These are phyloP conservation scores for Saccharomycopsis fibuligera DNA, from an alignment of 805 yeast genomes.

Conservation along the genomic window DNA sequence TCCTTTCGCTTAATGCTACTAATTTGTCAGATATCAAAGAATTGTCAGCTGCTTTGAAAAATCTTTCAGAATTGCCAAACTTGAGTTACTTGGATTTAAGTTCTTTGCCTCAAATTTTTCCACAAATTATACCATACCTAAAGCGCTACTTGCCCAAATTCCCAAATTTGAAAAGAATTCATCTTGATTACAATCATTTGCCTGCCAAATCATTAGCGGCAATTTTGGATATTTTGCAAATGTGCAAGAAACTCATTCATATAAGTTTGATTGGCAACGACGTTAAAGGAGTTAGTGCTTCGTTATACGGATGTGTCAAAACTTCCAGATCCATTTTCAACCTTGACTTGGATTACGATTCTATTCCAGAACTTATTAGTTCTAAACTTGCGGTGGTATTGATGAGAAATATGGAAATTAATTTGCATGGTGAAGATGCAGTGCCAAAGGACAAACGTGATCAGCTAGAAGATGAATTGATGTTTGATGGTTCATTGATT, in stretches of 20 bases:
- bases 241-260: slow-evolving; percentile 59
- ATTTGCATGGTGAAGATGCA: slow-evolving; percentile 35
- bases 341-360: slow-evolving; percentile 59
- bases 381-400: slow-evolving; percentile 73
- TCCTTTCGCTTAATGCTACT: slow-evolving; percentile 62
- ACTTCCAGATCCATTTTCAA: slow-evolving; percentile 58
- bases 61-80: slow-evolving; percentile 44
- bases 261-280: slow-evolving; percentile 63
- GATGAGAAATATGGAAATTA: slow-evolving; percentile 72
- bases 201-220: slow-evolving; percentile 48
- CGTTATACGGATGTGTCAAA: slow-evolving; percentile 65
- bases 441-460: slow-evolving; percentile 20
- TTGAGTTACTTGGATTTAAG: slow-evolving; percentile 73
- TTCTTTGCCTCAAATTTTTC: slow-evolving; percentile 61
- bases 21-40: slow-evolving; percentile 48
- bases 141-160: slow-evolving; percentile 64
- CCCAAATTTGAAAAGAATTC: slow-evolving; percentile 56
- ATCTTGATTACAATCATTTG: slow-evolving; percentile 63
- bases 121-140: slow-evolving; percentile 50
- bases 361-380: slow-evolving; percentile 54
- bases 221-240: slow-evolving; percentile 62
- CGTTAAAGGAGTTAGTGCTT: slow-evolving; percentile 50
- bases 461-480: slow-evolving; percentile 51
- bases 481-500: slow-evolving; percentile 69
- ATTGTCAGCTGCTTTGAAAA: slow-evolving; percentile 41